Evolutionary conservation across 2,329 filamentous ascomycete genomes (phyloP), one percentile per base, ranked within the genome.

Genomic region (Sporothrix sp.): DNA sequence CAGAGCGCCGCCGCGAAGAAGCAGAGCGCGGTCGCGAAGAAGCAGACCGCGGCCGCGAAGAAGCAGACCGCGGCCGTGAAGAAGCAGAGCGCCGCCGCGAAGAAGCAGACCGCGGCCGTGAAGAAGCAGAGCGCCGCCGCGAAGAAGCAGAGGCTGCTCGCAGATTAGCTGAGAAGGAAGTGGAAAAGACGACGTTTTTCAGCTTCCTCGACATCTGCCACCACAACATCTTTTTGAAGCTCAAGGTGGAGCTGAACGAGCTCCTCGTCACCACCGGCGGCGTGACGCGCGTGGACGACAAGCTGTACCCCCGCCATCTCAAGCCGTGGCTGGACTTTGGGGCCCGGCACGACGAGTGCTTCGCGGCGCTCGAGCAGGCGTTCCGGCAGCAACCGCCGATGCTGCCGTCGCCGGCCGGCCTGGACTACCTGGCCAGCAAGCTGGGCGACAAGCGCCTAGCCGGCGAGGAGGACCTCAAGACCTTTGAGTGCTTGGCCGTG

Each of bases 401-500:
- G 20, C 36, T 51, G 21, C 50, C 50, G 4, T 43, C 50, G 28
- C 27, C 43, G 2, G 37, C 42, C 33, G 43, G 42, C 16, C 28
- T 51, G 11, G 30, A 16, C 20, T 51, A 47, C 25, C 14, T 51
- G 2, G 14, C 27, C 4, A 28, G 23, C 36, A 51, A 51, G 30
- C 20, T 51, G 11, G 21, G 38, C 37, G 13, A 18, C 16, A 45
- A 20, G 32, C 37, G n/a, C n/a, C n/a, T 53, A 14, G 51, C 51
- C 7, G 33, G 51, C 23, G 47, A 50, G 23, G 37, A 53, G 6
- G 51, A 53, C 32, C 20, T 53, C 18, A 50, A 38, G n/a, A 38
- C 16, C 4, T 53, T 53, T 48, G 47, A 53, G 27, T 53, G 27
- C n/a, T 23, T 50, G 23, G 42, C 47, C 16, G 47, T 53, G 13